phyloP scores from a whole-genome alignment of 75 land plant species.

The Pinus albicaulis region DNA sequence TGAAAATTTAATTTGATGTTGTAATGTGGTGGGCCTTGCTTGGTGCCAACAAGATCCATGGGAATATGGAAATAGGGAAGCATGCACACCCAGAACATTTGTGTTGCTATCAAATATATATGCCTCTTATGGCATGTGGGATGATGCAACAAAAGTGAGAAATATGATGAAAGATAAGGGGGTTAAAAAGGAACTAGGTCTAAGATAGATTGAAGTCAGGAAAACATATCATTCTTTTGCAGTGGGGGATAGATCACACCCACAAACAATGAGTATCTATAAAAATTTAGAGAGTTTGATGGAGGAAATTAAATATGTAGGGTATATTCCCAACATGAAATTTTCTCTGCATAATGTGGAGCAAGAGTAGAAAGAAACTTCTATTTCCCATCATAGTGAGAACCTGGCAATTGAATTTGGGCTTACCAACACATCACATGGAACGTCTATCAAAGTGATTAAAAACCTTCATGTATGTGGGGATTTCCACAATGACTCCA shows the following conservation, averaged over 20 bases:
- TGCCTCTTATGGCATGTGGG: slow-evolving; percentile 40
- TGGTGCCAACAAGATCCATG: slow-evolving; percentile 10
- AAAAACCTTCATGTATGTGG: background rate
- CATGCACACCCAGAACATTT: slow-evolving; percentile 1
- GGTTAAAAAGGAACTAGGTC: slow-evolving; percentile 41
- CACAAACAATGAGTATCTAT: slow-evolving; percentile 28
- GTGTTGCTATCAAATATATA: slow-evolving; percentile 24
- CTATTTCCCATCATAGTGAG: slow-evolving; percentile 55
- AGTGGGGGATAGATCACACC: slow-evolving; percentile 38
- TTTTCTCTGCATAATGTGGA: slow-evolving; percentile 22
- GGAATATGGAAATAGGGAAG: slow-evolving; percentile 4
- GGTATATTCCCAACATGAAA: slow-evolving; percentile 30
- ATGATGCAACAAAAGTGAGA: slow-evolving; percentile 44
- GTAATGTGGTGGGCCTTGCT: slow-evolving; percentile 4
- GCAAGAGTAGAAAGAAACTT: slow-evolving; percentile 28
- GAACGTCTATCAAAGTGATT: too few relatives aligned
- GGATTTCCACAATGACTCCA: background rate
- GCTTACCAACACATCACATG: background rate
- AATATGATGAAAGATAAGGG: slow-evolving; percentile 27
- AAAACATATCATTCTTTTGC: slow-evolving; percentile 32
- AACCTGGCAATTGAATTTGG: slow-evolving; percentile 56
- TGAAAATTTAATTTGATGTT: background rate
- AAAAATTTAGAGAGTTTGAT: slow-evolving; percentile 24
- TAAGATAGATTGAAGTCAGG: slow-evolving; percentile 51
- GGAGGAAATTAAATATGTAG: slow-evolving; percentile 29